phyloP scores from a whole-genome alignment of 371 early-diverging fungal species.

The Mucor velutinosus region DNA sequence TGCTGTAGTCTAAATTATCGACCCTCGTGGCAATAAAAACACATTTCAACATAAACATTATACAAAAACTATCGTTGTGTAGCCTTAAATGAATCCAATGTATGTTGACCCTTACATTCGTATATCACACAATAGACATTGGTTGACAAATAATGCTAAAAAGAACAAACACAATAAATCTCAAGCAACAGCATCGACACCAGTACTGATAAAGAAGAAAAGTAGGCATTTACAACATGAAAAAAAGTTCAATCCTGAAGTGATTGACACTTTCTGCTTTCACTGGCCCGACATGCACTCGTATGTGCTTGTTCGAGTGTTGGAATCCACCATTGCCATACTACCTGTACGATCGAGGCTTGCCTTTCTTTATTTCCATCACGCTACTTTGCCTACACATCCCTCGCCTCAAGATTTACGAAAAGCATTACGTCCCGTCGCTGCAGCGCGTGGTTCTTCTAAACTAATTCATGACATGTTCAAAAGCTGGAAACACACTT shows the following conservation, averaged over 20 bases:
- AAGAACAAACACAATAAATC: not conserved
- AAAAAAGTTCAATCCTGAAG: slow-evolving; percentile 6
- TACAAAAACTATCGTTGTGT: not conserved
- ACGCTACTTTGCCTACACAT: slow-evolving; percentile 20
- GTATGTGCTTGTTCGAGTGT: slow-evolving; percentile 33
- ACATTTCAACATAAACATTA: not conserved
- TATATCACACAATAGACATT: slow-evolving; percentile 1
- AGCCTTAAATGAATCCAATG: slow-evolving; percentile 6
- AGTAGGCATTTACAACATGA: not conserved
- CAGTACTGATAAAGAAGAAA: not conserved
- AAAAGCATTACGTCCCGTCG: not conserved
- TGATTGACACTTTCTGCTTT: slow-evolving; percentile 37
- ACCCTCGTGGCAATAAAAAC: not conserved
- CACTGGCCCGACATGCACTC: slow-evolving; percentile 36
- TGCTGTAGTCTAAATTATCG: not conserved
- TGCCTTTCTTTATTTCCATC: slow-evolving; percentile 36
- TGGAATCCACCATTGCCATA: slow-evolving; percentile 32
- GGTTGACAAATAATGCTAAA: not conserved
- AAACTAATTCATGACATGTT: slow-evolving; percentile 25
- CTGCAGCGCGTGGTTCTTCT: not conserved
- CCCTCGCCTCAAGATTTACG: slow-evolving; percentile 8
- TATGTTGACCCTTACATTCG: slow-evolving; percentile 5
- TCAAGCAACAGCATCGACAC: not conserved
- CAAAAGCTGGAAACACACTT: slow-evolving; percentile 16
- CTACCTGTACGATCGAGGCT: slow-evolving; percentile 28